Base-by-base conservation (phyloP, 2,329 filamentous ascomycete genomes). In the Colletotrichum sp. region DNA sequence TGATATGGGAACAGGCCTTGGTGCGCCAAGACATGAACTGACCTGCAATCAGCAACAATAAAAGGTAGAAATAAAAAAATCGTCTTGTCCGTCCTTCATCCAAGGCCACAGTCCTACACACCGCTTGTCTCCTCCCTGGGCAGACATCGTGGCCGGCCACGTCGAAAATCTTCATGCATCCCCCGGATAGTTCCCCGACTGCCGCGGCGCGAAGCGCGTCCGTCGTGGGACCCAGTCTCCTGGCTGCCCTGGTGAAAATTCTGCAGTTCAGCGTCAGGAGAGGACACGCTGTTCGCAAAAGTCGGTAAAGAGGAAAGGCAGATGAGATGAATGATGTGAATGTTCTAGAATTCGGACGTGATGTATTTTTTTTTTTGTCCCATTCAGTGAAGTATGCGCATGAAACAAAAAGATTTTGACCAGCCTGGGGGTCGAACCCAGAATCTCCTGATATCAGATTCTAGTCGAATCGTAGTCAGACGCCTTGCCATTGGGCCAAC, bases 401-500 rank as follows among this genome's bases (percentile, higher is more conserved):
- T 7, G 52, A 32, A 28, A 21, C 32, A 44, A 52, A 32, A 34
- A 52, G 21, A 8, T 49, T n/a, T 73, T 76, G 73, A 76, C 73
- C 73, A 76, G 73, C 73, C 73, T 76, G 73, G 70, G 73, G 70
- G 73, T 76, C 73, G 73, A 76, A 76, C 73, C 73, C 73, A 76
- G 73, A 76, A 76, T 76, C 73, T 76, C 73, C 73, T 76, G 73
- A 76, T 76, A 52, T 49, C 68, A 30, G 57, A 70, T 30, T 16
- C 12, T 5, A 13, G 0, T 13, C 2, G 32, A 30, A 49, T 84
- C 82, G 83, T 84, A 84, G 83, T 85, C 83, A 84, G 82, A 84
- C 83, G 83, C 82, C 83, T 84, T 85, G 82, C 79, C 83, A 84
- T 82, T 82, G 80, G 81, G 81, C 81, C 82, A 84, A 76, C 73